Evolutionary conservation across 192 early-diverging fungal genomes (phyloP), one percentile per base, ranked within the genome.

Genomic region (Backusella luteola): DNA sequence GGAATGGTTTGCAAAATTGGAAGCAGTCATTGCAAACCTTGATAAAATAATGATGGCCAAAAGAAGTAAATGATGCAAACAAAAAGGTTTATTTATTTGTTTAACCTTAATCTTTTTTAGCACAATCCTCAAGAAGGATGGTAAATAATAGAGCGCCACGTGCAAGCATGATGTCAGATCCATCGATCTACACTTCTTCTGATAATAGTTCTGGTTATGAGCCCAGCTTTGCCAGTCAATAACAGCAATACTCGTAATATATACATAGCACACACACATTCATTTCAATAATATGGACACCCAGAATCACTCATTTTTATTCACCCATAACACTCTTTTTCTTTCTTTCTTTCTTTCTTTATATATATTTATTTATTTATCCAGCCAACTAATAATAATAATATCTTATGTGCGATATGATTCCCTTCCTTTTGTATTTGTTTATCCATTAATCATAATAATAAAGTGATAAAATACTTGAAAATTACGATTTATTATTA

Each of bases 1-100:
- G n/a, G 71, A 81, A 17, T 81, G 80, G 80, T 38, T 77, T 41
- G 32, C 69, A 4, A 73, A 70, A 36, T 46, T 77, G 17, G 35
- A 73, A 36, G 70, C n/a, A 2, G 73, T 81, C 7, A 69, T 81
- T 39, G 34, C 59, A 17, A 69, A 76, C 2, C 15, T 76, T 0
- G 72, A 78, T 26, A 66, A 78, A 46, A 66, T 44, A 38, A 35
- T 41, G 17, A 52, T 35, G 15, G 35, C 63, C 6, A 52, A 74
- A 26, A 34, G 59, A 36, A 34, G 73, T 74, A 74, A 74, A 26
- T 12, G 9, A 26, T 21, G 53, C n/a, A 21, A 0, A 53, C 21
- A n/a, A 21, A 26, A 3, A 23, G 5, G 8, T 21, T 21, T 56
- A 9, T 56, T 26, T 49, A 23, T 36, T 49, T 44, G 2, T 49